Base-by-base conservation (phyloP, 129 eudicot species). In the Kitagawia praeruptora region DNA sequence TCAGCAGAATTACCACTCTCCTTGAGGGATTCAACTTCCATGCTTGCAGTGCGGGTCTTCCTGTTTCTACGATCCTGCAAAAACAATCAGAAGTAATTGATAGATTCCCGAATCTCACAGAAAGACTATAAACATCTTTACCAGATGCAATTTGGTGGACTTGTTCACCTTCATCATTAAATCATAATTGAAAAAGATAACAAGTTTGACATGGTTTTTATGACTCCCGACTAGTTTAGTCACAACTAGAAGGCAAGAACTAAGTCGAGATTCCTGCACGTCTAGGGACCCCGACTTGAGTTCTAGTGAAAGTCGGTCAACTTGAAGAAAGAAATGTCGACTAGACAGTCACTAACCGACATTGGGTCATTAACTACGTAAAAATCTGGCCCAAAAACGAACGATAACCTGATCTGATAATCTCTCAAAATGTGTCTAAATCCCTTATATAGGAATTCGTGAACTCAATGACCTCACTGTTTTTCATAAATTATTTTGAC, bases 11-110 rank as follows among this genome's bases (percentile, higher is more conserved):
- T 86, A 61, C 87, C 8, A 72, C 75, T 79, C 82, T 86, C 90
- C 88, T 86, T 84, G 84, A 81, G 49, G 39, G 87, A 79, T 40
- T 93, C 98, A 34, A 88, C 83, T 70, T 93, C 97, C 90, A 93
- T 85, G 85, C 98, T 93, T 74, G 86, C 82, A 1, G 93, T 87
- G 53, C 93, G 89, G 85, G 89, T 91, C 83, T 83, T 93, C 83
- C 89, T 80, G 81, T 84, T 89, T 85, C 94, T 89, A 39, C 97
- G 89, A 63, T 93, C 98, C 98, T 93, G 90, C 54, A 70, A 74
- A 82, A 27, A n/a, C 3, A 15, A 25, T 25, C 41, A 46, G 15
- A 75, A 28, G 28, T 45, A 14, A 74, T 6, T 45, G 34, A 46
- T 13, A 41, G 19, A 18, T 14, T 14, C 15, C 69, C 69, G 8